Percentiles rank a stretch among this genome's conserved stretches.
phyloP scores from a whole-genome alignment of 441 rosid species.

The Pelargonium myrrhifolium region DNA sequence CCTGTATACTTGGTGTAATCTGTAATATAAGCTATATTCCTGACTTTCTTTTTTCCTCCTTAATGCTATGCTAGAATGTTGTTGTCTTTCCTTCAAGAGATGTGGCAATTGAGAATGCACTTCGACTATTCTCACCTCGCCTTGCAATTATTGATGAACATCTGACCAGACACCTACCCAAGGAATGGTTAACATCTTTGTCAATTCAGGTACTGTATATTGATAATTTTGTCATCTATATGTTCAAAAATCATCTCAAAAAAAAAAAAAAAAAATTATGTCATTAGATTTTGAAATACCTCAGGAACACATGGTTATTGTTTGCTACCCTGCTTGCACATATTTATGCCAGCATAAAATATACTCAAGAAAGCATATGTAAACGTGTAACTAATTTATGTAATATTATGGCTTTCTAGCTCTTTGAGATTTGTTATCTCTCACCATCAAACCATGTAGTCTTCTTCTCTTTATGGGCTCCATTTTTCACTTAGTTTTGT shows the following conservation, averaged over 20 bases:
- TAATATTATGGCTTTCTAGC: background rate
- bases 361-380: background rate
- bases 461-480: background rate
- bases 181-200: slow-evolving; percentile 81
- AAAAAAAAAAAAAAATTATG: background rate
- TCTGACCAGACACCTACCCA: slow-evolving; percentile 74
- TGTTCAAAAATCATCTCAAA: too few species aligned
- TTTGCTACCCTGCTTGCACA: background rate
- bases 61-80: slow-evolving; percentile 46
- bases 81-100: slow-evolving; percentile 90
- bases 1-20: too few species aligned
- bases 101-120: slow-evolving; percentile 80
- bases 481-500: background rate
- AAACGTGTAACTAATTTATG: background rate
- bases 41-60: slow-evolving; percentile 25
- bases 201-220: slow-evolving; percentile 53
- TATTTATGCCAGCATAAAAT: background rate
- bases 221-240: slow-evolving; percentile 2
- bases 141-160: slow-evolving; percentile 89
- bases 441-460: background rate
- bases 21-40: slow-evolving; percentile 17
- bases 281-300: background rate
- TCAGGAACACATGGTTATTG: background rate
- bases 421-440: background rate
- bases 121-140: slow-evolving; percentile 75